These are phyloP conservation scores for Psidium friedrichsthalianum DNA, from an alignment of 345 rosid species.

Conservation along the genomic window DNA sequence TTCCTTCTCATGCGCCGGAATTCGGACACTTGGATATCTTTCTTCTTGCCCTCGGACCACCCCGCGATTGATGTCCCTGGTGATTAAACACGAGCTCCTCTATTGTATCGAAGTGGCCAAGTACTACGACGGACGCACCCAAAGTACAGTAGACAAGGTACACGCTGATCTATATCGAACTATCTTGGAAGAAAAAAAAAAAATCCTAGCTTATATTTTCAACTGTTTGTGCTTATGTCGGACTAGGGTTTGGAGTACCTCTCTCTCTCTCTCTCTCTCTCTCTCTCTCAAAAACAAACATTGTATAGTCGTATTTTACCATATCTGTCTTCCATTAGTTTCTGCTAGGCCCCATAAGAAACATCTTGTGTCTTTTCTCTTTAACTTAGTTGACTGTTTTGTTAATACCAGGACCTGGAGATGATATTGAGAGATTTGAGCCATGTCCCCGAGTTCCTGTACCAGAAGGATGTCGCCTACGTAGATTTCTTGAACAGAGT, in stretches of 20 bases:
- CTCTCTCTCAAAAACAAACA: background rate
- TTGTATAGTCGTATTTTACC: background rate
- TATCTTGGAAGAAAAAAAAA: background rate
- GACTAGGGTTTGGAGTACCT: too few relatives aligned
- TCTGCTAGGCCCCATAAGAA: background rate
- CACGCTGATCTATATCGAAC: background rate
- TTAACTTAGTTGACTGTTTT: background rate
- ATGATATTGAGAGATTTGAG: slow-evolving; percentile 8
- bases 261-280: too few relatives aligned
- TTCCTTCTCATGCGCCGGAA: background rate
- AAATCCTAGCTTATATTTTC: background rate
- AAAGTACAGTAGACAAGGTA: background rate
- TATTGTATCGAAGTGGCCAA: slow-evolving; percentile 11
- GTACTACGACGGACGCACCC: background rate
- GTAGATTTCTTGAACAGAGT: slow-evolving; percentile 27
- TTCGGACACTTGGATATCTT: background rate
- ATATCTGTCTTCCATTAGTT: background rate
- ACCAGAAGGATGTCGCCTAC: slow-evolving; percentile 15
- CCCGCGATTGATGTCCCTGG: background rate
- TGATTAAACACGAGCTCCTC: background rate
- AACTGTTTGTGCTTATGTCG: background rate
- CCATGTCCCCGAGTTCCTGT: slow-evolving; percentile 9
- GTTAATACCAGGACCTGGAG: slow-evolving; percentile 1
- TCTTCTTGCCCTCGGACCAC: background rate
- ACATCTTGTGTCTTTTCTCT: background rate